These are phyloP conservation scores for Penicillium psychrosexuale DNA, from an alignment of 2,329 filamentous ascomycete species.

Conservation along the genomic window DNA sequence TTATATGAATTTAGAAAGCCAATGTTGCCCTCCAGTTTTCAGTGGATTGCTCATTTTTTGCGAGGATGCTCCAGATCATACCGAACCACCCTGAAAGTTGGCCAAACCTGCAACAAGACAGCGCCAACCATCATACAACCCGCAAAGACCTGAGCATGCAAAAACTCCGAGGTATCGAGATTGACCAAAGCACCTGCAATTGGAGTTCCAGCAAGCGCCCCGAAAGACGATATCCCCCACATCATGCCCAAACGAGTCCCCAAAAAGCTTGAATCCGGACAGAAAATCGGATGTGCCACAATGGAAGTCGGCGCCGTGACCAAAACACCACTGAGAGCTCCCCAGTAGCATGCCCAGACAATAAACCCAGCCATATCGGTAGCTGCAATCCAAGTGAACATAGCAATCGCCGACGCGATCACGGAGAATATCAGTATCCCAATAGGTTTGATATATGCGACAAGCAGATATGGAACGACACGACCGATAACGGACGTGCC, in stretches of 20 bases:
- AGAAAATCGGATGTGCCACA: constrained; percentile 30
- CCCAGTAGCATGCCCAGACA: constrained; percentile 35
- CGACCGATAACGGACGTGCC: constrained; percentile 51
- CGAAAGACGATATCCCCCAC: constrained; percentile 36
- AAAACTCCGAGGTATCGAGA: constrained; percentile 25
- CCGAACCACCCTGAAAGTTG: constrained; percentile 21
- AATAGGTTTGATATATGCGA: constrained; percentile 27
- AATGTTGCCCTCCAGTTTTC: too few relatives aligned
- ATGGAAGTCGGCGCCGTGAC: constrained; percentile 32
- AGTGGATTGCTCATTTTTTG: not conserved
- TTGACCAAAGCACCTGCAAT: constrained; percentile 34
- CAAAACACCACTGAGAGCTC: constrained; percentile 30
- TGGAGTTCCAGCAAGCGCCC: constrained; percentile 30
- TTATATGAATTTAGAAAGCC: not conserved
- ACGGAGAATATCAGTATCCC: constrained; percentile 21
- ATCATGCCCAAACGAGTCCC: constrained; percentile 35
- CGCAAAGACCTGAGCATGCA: constrained; percentile 32
- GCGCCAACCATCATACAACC: constrained; percentile 34
- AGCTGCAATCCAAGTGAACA: constrained; percentile 35
- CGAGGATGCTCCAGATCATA: constrained; percentile 18
- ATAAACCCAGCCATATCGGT: constrained; percentile 25
- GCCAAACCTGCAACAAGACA: constrained; percentile 28
- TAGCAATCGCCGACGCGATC: constrained; percentile 26
- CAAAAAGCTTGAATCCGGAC: constrained; percentile 25
- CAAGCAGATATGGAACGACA: constrained; percentile 47